phyloP scores from a whole-genome alignment of 176 grass and related monocot genomes.

The Lolium rigidum region DNA sequence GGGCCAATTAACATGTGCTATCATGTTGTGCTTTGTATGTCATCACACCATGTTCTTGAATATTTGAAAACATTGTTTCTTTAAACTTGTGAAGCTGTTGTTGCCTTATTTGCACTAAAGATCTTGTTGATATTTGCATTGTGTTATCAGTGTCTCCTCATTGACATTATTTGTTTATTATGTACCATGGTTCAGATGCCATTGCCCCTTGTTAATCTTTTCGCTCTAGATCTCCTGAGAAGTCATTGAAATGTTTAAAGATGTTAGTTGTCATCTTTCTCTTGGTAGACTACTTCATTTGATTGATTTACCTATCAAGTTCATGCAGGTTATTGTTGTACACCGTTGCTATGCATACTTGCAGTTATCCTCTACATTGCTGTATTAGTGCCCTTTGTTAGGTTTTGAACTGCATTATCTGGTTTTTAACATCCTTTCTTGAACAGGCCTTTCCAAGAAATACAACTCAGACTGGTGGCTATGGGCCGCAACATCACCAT shows the following conservation, averaged over 20 bases:
- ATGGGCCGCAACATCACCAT: conserved; percentile 57
- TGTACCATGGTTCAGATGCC: background rate
- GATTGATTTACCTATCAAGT: conserved; percentile 18
- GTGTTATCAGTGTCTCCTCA: background rate
- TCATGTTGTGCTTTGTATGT: background rate
- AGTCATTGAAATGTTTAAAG: background rate
- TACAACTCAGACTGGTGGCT: conserved; percentile 54
- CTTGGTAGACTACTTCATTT: conserved; percentile 16
- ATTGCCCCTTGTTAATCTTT: background rate
- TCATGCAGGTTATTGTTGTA: conserved; percentile 2
- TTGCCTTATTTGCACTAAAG: conserved; percentile 29
- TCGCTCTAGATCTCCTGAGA: background rate
- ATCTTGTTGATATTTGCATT: conserved; percentile 33
- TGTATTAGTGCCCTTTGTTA: background rate
- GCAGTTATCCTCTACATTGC: background rate
- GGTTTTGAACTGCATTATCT: background rate
- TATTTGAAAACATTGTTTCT: conserved; percentile 32
- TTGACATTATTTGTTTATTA: conserved; percentile 22
- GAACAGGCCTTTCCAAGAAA: conserved; percentile 59
- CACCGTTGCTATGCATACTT: background rate
- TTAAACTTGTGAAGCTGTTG: background rate
- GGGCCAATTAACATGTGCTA: conserved; percentile 17
- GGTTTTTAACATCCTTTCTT: conserved; percentile 49
- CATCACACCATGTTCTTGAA: background rate
- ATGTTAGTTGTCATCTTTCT: conserved; percentile 21